Evolutionary conservation across 352 stramenopile genomes (phyloP).

Genomic region (Pythium brachiatum): DNA sequence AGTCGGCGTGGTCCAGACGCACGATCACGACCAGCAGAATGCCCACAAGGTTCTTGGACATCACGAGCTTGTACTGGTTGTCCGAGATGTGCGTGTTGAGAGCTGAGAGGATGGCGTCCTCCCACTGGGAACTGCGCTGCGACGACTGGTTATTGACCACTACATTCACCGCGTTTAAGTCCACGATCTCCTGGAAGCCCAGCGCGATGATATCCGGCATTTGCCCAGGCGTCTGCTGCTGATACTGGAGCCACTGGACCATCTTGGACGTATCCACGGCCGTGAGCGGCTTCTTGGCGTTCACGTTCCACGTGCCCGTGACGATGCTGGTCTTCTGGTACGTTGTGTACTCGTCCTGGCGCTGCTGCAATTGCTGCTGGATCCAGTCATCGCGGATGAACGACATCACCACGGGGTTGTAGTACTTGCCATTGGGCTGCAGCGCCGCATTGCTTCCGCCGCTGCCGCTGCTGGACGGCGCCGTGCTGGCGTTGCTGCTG

Average conservation of each 20-base stretch:
- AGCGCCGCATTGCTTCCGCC: neutral
- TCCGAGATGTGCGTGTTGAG: constrained; percentile 80
- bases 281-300: constrained; percentile 97
- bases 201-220: constrained; percentile 67
- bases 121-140: constrained; percentile 86
- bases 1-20: constrained; percentile 57
- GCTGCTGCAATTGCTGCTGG: constrained; percentile 64
- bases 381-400: constrained; percentile 90
- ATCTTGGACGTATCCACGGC: constrained; percentile 46
- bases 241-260: constrained; percentile 65
- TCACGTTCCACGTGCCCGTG: constrained; percentile 99
- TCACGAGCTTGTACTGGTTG: constrained; percentile 67
- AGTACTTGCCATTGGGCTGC: constrained; percentile 58
- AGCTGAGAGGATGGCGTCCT: constrained; percentile 87
- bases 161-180: constrained; percentile 99
- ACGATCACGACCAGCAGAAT: constrained; percentile 97
- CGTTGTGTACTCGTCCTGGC: constrained; percentile 64
- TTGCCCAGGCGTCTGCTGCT: constrained; percentile 4
- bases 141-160: constrained; percentile 96
- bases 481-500: constrained; percentile 2
- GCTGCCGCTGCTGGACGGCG: neutral
- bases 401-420: constrained; percentile 80
- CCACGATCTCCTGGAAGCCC: constrained; percentile 99
- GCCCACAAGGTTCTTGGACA: constrained; percentile 95
- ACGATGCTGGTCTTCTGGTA: constrained; percentile 59